These are phyloP conservation scores for Pseudocercospora fijiensis DNA, from an alignment of 2,329 filamentous ascomycete species.

Conservation along the genomic window DNA sequence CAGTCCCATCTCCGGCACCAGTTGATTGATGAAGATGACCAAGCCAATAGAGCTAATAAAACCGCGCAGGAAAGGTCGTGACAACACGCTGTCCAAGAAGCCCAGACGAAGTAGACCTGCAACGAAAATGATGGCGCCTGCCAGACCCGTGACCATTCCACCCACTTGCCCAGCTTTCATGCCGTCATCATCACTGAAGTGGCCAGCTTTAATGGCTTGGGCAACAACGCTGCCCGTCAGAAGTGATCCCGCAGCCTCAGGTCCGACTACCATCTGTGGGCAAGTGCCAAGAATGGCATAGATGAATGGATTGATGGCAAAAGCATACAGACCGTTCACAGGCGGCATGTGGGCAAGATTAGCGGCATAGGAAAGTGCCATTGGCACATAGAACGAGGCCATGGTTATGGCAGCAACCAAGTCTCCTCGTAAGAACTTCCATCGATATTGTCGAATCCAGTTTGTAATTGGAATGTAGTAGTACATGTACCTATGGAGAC, in stretches of 20 bases:
- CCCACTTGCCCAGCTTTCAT: constrained; percentile 77
- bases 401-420: constrained; percentile 87
- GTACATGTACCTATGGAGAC: constrained; percentile 68
- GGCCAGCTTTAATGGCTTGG: constrained; percentile 68
- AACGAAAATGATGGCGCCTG: constrained; percentile 82
- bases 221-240: constrained; percentile 85
- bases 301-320: constrained; percentile 86
- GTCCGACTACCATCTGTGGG: constrained; percentile 89
- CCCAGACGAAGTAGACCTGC: constrained; percentile 83
- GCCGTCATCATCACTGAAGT: constrained; percentile 64
- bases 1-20: constrained; percentile 86
- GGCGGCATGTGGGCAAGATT: constrained; percentile 91
- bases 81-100: constrained; percentile 91
- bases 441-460: constrained; percentile 86
- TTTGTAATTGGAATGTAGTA: constrained; percentile 92
- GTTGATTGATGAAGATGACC: constrained; percentile 91
- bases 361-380: constrained; percentile 88
- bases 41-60: constrained; percentile 98
- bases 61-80: constrained; percentile 84
- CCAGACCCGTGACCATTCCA: constrained; percentile 82
- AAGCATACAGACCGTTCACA: constrained; percentile 90
- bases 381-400: constrained; percentile 97
- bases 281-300: constrained; percentile 91
- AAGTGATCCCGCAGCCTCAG: constrained; percentile 89
- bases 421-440: constrained; percentile 80